Conservation (phyloP, 306 rosid genomes). For the Dalbergia cultrata region DNA sequence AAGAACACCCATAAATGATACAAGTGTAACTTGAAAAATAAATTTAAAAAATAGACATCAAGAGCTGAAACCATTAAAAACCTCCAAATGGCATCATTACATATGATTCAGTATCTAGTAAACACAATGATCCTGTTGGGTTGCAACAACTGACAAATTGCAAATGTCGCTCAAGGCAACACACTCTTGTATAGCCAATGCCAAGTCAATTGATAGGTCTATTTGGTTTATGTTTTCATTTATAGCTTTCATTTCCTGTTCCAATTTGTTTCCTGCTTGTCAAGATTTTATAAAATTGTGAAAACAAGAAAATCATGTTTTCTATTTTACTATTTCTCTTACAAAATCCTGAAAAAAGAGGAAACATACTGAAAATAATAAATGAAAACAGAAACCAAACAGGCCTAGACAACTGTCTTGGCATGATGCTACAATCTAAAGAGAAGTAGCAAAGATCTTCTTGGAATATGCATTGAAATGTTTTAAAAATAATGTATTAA, state of each 20-base stretch:
- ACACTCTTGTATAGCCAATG: not conserved
- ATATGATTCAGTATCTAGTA: not conserved
- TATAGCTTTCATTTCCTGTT: too few relatives aligned
- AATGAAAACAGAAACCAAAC: too few relatives aligned
- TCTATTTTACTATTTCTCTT: too few relatives aligned
- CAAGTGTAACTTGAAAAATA: not conserved
- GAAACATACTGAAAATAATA: too few relatives aligned
- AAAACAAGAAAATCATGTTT: too few relatives aligned
- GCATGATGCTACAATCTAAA: not conserved
- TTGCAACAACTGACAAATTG: conserved; percentile 34
- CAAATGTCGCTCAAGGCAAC: not conserved
- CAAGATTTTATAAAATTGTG: too few relatives aligned
- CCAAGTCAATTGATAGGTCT: conserved; percentile 12
- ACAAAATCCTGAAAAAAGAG: too few relatives aligned
- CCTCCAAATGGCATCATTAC: not conserved
- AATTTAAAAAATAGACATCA: conserved; percentile 16
- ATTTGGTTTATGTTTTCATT: too few relatives aligned
- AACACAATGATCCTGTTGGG: conserved; percentile 7
- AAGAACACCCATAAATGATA: conserved; percentile 34
- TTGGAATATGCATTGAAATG: not conserved
- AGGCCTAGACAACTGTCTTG: too few relatives aligned
- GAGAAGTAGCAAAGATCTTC: not conserved
- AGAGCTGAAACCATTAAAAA: conserved; percentile 20
- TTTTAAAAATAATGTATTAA: not conserved
- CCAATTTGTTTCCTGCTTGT: too few relatives aligned